Evolutionary conservation across 768 basidiomycete species (phyloP), one percentile per base, ranked within the genome.

Genomic region (Suillus bovinus): DNA sequence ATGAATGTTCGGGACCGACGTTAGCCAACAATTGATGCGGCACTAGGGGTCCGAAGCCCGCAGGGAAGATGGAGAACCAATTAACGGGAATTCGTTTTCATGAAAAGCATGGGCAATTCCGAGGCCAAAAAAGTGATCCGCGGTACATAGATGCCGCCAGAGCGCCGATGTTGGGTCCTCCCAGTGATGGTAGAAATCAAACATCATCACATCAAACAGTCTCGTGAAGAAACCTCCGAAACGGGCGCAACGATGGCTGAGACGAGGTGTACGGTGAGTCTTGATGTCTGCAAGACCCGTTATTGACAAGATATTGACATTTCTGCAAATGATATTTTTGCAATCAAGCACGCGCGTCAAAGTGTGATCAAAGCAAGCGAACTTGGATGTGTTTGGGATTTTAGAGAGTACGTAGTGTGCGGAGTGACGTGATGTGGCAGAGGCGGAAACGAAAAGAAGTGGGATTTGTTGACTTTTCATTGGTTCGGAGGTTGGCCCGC

Each of bases 391-490:
- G 34, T 22, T 55, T 52, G 50, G 17, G 22, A 36, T 16, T 10
- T 38, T 11, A 24, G 22, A 22, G 4, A 4, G 22, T 4, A 34
- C 38, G 36, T 38, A n/a, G n/a, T 22, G 24, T 22, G 53, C 14
- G 31, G 29, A 11, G 50, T 50, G 10, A 50, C 9, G 17, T 29
- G 17, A 27, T 47, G 47, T 31, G 17, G 17, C 29, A 5, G 50
- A 52, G 10, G 27, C 16, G 27, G 49, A 50, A 50, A 31, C 29
- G 50, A 52, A 52, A 17, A 50, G 49, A 50, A 50, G 49, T 50
- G 17, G 5, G 16, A 50, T 50, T 29, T 4, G 29, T 56, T 29
- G 17, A 27, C 55, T 27, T 56, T 11, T 24, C 34, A 22, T 17
- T 38, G 17, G 9, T 38, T 17, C 54, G 22, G 22, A 36, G 34